Percentiles rank a stretch among this genome's conserved stretches.
Conservation (phyloP, 75 land plant genomes). For the Larix kaempferi region DNA sequence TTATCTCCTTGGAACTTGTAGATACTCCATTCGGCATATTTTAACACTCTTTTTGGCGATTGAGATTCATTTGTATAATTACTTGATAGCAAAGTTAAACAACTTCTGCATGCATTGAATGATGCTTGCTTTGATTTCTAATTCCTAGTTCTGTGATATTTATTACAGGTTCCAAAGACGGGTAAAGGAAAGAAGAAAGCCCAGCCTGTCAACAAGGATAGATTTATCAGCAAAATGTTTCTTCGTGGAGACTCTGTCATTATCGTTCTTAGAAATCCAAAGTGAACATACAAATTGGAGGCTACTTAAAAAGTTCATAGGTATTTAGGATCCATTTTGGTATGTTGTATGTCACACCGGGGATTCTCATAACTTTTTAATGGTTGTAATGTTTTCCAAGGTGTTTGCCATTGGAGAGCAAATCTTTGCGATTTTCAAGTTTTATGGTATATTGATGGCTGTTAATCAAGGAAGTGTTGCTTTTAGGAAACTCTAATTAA, state of each 20-base stretch:
- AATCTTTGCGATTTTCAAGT: no score
- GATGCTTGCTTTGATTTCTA: not conserved
- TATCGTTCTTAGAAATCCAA: constrained; percentile 79
- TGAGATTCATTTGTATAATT: not conserved
- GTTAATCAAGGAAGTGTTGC: no score
- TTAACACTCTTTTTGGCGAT: not conserved
- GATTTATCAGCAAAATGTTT: constrained; percentile 98
- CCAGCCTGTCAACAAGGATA: constrained; percentile 88
- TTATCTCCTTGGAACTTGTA: not conserved
- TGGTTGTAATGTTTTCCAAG: no score
- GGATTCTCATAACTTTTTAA: no score
- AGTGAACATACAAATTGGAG: constrained; percentile 15
- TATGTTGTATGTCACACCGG: no score
- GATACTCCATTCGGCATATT: not conserved
- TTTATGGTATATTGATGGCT: no score
- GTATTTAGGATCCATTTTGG: no score
- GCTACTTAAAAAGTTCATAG: no score
- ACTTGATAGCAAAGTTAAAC: not conserved
- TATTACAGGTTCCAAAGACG: constrained; percentile 79
- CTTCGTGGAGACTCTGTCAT: constrained; percentile 95
- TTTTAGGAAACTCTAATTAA: no score
- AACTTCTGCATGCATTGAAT: not conserved
- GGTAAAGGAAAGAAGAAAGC: constrained; percentile 96
- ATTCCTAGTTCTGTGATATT: not conserved
- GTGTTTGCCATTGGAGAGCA: no score